These are phyloP conservation scores for Cicer pinnatifidum DNA, from an alignment of 306 rosid species.

Conservation along the genomic window DNA sequence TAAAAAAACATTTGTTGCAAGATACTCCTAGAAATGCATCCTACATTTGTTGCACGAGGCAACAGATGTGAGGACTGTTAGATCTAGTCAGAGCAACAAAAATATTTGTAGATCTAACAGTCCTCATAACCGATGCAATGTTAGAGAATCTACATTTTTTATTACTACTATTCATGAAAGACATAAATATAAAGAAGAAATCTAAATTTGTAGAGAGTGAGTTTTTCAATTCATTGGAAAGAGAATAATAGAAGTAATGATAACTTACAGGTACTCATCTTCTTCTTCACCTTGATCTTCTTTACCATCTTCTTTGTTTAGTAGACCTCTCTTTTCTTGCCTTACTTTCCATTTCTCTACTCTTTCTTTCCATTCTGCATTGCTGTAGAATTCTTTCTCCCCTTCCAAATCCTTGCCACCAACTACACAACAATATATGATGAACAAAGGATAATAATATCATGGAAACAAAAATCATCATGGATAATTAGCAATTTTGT, in stretches of 20 bases:
- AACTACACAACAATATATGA: slow-evolving; percentile 50
- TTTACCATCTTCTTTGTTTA: slow-evolving; percentile 70
- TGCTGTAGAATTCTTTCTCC: slow-evolving; percentile 69
- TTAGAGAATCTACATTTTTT: too few relatives aligned
- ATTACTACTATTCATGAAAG: slow-evolving; percentile 21
- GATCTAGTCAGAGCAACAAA: too few relatives aligned
- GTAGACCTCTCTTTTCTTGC: slow-evolving; percentile 86
- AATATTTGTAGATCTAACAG: too few relatives aligned
- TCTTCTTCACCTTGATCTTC: slow-evolving; percentile 77
- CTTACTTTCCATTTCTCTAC: slow-evolving; percentile 98
- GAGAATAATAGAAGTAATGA: slow-evolving; percentile 19
- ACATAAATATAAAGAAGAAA: neutral
- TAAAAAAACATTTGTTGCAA: too few relatives aligned
- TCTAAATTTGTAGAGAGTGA: neutral
- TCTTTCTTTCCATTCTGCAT: slow-evolving; percentile 93
- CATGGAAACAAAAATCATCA: slow-evolving; percentile 9
- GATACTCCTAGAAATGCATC: too few relatives aligned
- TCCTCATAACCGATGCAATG: too few relatives aligned
- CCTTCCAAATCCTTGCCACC: slow-evolving; percentile 87
- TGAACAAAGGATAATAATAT: slow-evolving; percentile 17
- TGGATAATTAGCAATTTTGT: slow-evolving; percentile 32
- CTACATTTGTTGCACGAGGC: too few relatives aligned
- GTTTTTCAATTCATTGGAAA: neutral
- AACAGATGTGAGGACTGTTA: too few relatives aligned
- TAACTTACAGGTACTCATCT: slow-evolving; percentile 78